Evolutionary conservation across 371 early-diverging fungal genomes (phyloP).

Genomic region (Parasitella parasitica): DNA sequence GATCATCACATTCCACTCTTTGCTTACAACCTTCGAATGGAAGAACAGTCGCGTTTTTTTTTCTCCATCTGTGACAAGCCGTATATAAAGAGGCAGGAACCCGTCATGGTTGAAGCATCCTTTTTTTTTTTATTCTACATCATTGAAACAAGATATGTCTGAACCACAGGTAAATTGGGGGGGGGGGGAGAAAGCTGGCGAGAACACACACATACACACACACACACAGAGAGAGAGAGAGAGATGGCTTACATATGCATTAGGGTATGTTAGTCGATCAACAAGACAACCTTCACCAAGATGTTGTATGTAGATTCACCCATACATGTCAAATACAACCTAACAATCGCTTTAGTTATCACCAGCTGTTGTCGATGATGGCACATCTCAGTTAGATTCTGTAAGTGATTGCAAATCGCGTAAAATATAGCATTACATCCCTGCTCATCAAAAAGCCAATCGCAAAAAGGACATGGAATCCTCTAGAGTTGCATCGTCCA

Average conservation of each 20-base stretch:
- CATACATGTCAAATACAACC: neutral
- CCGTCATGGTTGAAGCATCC: neutral
- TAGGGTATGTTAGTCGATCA: constrained; percentile 20
- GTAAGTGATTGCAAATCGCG: neutral
- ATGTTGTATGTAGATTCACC: constrained; percentile 4
- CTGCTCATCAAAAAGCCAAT: neutral
- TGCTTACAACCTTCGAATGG: no score
- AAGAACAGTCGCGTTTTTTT: constrained; percentile 11
- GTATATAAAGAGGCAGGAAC: neutral
- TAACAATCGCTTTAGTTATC: constrained; percentile 1
- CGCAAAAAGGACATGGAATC: constrained; percentile 26
- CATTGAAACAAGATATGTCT: neutral
- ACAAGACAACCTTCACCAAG: constrained; percentile 3
- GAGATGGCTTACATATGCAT: neutral
- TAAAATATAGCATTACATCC: neutral
- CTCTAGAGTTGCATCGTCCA: constrained; percentile 7
- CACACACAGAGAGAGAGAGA: no score
- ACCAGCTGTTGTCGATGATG: constrained; percentile 10
- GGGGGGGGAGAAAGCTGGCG: no score
- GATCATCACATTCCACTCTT: no score
- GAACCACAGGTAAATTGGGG: constrained; percentile 7
- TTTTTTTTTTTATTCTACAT: neutral
- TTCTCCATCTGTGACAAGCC: constrained; percentile 1
- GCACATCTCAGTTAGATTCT: constrained; percentile 18
- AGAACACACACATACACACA: no score